Percentiles rank a stretch among this genome's conserved stretches.
Evolutionary conservation across 2,329 filamentous ascomycete species (phyloP).

Genomic region (Aspergillus neoniger): DNA sequence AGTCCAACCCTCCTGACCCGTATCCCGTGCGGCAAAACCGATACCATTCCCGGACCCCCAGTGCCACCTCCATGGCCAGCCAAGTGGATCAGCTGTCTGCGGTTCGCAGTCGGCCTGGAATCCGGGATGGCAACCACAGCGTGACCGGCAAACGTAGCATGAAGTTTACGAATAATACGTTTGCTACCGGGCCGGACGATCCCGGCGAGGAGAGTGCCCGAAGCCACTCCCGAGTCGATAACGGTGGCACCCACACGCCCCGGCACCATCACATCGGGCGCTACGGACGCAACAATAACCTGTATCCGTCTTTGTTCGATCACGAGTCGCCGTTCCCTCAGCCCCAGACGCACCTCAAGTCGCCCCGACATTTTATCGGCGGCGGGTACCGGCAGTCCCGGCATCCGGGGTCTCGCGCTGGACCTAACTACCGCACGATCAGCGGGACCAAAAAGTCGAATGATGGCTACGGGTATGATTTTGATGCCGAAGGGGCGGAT

Average conservation of each 20-base stretch:
- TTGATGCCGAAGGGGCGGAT: slow-evolving; percentile 80
- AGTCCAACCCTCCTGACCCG: slow-evolving; percentile 80
- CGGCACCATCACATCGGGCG: slow-evolving; percentile 81
- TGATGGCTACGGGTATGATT: slow-evolving; percentile 70
- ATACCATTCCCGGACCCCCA: slow-evolving; percentile 92
- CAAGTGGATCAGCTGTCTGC: slow-evolving; percentile 49
- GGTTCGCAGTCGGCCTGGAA: slow-evolving; percentile 62
- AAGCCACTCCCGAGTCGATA: slow-evolving; percentile 62
- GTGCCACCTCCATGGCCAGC: slow-evolving; percentile 73
- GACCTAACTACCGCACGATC: slow-evolving; percentile 50
- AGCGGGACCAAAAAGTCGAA: slow-evolving; percentile 57
- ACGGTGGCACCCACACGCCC: slow-evolving; percentile 57
- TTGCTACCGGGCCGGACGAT: slow-evolving; percentile 65
- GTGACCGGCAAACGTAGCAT: slow-evolving; percentile 83
- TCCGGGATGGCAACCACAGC: slow-evolving; percentile 65
- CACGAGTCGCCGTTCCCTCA: slow-evolving; percentile 71
- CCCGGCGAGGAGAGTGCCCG: slow-evolving; percentile 65
- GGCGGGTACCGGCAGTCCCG: slow-evolving; percentile 64
- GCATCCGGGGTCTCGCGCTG: slow-evolving; percentile 68
- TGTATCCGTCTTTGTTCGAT: slow-evolving; percentile 71
- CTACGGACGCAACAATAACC: slow-evolving; percentile 67
- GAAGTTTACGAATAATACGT: slow-evolving; percentile 86
- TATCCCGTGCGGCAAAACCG: slow-evolving; percentile 63
- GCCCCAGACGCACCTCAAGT: slow-evolving; percentile 65
- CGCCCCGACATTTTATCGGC: slow-evolving; percentile 55